phyloP scores from a whole-genome alignment of 768 basidiomycete genomes.

The Termitomyces eurrhizus region DNA sequence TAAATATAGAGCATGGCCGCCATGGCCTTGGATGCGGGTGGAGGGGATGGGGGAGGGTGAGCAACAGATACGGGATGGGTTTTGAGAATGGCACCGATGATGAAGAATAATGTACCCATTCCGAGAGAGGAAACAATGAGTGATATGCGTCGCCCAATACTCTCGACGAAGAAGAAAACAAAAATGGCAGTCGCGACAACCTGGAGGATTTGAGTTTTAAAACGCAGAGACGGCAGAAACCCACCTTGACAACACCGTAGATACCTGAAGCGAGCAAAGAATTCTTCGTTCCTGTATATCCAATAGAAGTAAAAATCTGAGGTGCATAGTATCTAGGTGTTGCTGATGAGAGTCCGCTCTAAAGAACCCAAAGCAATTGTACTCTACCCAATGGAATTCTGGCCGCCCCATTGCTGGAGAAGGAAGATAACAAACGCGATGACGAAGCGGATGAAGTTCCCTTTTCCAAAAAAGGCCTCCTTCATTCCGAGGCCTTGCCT shows the following conservation, averaged over 20 bases:
- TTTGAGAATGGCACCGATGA: slow-evolving; percentile 82
- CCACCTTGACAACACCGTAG: slow-evolving; percentile 36
- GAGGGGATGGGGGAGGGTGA: slow-evolving; percentile 26
- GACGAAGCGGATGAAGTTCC: slow-evolving; percentile 79
- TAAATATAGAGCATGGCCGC: slow-evolving; percentile 85
- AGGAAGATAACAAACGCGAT: slow-evolving; percentile 80
- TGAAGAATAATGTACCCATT: slow-evolving; percentile 80
- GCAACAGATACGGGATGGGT: slow-evolving; percentile 47
- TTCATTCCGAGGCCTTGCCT: slow-evolving; percentile 60
- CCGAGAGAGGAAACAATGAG: slow-evolving; percentile 71
- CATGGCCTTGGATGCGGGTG: slow-evolving; percentile 73
- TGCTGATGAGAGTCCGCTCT: background rate
- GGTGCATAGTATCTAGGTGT: slow-evolving; percentile 62
- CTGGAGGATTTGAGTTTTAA: background rate
- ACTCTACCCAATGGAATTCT: slow-evolving; percentile 66
- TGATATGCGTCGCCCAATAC: slow-evolving; percentile 65
- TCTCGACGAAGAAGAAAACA: slow-evolving; percentile 65
- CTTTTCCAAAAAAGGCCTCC: slow-evolving; percentile 77
- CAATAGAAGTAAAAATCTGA: slow-evolving; percentile 71
- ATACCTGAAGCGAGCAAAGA: slow-evolving; percentile 71
- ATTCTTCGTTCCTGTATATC: slow-evolving; percentile 53
- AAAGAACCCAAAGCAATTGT: background rate
- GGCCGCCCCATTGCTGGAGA: slow-evolving; percentile 81
- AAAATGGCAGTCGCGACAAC: slow-evolving; percentile 63
- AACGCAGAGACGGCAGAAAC: too few relatives aligned